These are phyloP conservation scores for Boletellus dicymbophilus DNA, from an alignment of 1,284 basidiomycete species.

Conservation along the genomic window DNA sequence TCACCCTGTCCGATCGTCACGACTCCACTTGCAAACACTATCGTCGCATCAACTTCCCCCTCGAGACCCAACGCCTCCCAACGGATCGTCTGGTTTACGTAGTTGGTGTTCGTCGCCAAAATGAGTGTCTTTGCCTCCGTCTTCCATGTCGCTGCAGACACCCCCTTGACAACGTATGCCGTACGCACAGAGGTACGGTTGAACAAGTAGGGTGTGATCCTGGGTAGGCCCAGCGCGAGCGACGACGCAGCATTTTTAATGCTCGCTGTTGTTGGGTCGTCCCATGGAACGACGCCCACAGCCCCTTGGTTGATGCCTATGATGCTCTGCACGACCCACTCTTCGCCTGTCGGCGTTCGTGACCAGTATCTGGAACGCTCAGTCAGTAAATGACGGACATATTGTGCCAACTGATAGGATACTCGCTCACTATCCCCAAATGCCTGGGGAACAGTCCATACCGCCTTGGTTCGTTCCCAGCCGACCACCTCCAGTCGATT, in stretches of 20 bases:
- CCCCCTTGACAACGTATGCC: conserved; percentile 31
- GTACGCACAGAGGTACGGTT: conserved; percentile 29
- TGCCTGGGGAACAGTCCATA: conserved; percentile 79
- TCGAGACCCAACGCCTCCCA: conserved; percentile 22
- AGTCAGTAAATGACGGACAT: not conserved
- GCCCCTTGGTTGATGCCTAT: conserved; percentile 73
- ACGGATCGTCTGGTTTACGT: conserved; percentile 26
- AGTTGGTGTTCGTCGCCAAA: conserved; percentile 44
- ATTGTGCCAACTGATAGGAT: not conserved
- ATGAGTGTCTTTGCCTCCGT: conserved; percentile 35
- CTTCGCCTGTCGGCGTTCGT: conserved; percentile 63
- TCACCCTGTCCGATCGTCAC: not conserved
- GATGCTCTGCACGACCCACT: conserved; percentile 65
- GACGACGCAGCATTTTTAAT: conserved; percentile 59
- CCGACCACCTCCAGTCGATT: conserved; percentile 61
- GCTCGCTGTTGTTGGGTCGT: conserved; percentile 59
- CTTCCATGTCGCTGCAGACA: conserved; percentile 44
- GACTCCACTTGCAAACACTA: conserved; percentile 20
- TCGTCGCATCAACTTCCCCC: not conserved
- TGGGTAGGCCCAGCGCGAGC: conserved; percentile 47
- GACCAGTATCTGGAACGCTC: conserved; percentile 59
- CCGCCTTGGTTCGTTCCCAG: conserved; percentile 52
- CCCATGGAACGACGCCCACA: conserved; percentile 68
- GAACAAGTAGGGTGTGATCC: conserved; percentile 43
- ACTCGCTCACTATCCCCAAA: conserved; percentile 62